Conservation (phyloP, 2,329 filamentous ascomycete species). For the Polychaeton citri region DNA sequence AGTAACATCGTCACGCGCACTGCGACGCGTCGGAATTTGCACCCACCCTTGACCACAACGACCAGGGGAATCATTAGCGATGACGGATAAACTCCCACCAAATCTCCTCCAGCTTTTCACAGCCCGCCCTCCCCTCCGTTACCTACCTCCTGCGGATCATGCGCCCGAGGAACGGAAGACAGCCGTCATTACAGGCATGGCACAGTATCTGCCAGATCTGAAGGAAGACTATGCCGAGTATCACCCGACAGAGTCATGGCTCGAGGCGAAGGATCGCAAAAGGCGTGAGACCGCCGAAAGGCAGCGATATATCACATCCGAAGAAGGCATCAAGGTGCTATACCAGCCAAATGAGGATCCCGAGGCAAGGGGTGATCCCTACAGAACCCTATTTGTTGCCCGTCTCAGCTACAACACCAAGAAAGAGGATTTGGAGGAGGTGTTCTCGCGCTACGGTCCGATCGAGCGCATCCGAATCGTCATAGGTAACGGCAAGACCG, state of each 20-base stretch:
- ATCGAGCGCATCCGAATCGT: conserved; percentile 66
- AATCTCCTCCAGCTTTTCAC: conserved; percentile 90
- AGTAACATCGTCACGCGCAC: no score
- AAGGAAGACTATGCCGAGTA: conserved; percentile 71
- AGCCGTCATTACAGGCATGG: conserved; percentile 58
- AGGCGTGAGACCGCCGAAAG: conserved; percentile 65
- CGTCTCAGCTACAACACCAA: conserved; percentile 81
- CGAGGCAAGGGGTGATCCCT: conserved; percentile 83
- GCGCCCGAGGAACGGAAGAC: conserved; percentile 73
- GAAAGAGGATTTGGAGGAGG: conserved; percentile 78
- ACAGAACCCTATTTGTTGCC: conserved; percentile 87
- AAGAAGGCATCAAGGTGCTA: conserved; percentile 46
- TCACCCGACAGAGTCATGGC: conserved; percentile 79
- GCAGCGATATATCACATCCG: conserved; percentile 48
- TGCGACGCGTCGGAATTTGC: no score
- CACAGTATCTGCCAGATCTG: conserved; percentile 59
- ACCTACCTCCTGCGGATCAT: conserved; percentile 70
- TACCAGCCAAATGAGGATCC: conserved; percentile 74
- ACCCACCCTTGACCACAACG: no score
- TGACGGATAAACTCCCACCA: conserved; percentile 94
- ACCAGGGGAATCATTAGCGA: no score
- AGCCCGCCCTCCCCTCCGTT: conserved; percentile 81
- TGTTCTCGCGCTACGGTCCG: conserved; percentile 85
- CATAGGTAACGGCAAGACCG: conserved; percentile 74
- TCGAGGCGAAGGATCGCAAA: conserved; percentile 73